Conservation (phyloP, 2,329 filamentous ascomycete genomes). For the Botrytis squamosa region DNA sequence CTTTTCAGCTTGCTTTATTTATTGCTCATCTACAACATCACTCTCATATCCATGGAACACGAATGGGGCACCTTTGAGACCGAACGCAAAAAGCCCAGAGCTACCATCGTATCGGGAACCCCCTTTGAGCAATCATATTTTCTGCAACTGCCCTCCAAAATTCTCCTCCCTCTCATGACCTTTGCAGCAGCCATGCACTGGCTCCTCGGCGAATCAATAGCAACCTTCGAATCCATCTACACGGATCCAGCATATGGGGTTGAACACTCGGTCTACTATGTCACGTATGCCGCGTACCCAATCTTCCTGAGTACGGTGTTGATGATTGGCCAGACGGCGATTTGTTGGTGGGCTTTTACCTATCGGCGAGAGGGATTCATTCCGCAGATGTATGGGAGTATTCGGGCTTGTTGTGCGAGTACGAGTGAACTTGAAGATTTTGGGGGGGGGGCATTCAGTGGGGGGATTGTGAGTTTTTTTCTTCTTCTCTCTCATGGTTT, state of each 20-base stretch:
- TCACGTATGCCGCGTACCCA: slow-evolving; percentile 28
- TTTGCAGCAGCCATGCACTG: slow-evolving; percentile 31
- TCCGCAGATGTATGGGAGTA: slow-evolving; percentile 31
- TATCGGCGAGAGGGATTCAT: slow-evolving; percentile 29
- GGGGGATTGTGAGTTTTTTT: slow-evolving; percentile 27
- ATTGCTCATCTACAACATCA: slow-evolving; percentile 29
- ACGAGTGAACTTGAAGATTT: slow-evolving; percentile 29
- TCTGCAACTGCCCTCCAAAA: slow-evolving; percentile 26
- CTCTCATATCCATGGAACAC: slow-evolving; percentile 31
- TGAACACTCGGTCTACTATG: slow-evolving; percentile 27
- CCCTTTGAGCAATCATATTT: slow-evolving; percentile 30
- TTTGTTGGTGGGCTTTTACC: slow-evolving; percentile 32
- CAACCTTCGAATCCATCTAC: slow-evolving; percentile 27
- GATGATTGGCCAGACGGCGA: slow-evolving; percentile 27
- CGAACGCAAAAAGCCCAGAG: slow-evolving; percentile 23
- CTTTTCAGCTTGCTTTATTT: slow-evolving; percentile 29
- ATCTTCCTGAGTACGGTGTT: slow-evolving; percentile 28
- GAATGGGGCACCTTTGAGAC: slow-evolving; percentile 30
- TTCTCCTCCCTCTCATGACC: slow-evolving; percentile 27
- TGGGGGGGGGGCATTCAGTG: slow-evolving; percentile 24
- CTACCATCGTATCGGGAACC: slow-evolving; percentile 27
- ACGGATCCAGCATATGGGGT: slow-evolving; percentile 23
- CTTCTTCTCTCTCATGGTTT: not conserved
- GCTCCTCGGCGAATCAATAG: slow-evolving; percentile 29
- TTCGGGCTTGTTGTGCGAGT: slow-evolving; percentile 28